phyloP scores from a whole-genome alignment of 2,329 filamentous ascomycete genomes.

The Pseudogymnoascus sp. region DNA sequence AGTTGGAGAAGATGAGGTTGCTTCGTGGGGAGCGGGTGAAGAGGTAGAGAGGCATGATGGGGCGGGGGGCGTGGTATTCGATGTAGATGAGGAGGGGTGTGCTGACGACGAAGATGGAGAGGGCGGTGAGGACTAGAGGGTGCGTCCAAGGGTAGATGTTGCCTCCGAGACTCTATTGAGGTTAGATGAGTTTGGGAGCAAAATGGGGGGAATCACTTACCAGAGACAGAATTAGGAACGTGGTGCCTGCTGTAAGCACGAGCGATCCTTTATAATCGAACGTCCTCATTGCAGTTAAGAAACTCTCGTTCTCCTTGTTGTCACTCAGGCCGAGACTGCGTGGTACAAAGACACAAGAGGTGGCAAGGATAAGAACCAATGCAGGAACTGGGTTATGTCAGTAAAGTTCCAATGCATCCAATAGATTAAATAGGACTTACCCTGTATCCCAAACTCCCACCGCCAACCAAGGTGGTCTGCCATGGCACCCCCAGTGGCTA shows the following conservation, averaged over 20 bases:
- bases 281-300: slow-evolving; percentile 41
- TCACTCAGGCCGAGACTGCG: slow-evolving; percentile 40
- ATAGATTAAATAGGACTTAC: neutral
- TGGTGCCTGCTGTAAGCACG: slow-evolving; percentile 44
- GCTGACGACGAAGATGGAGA: slow-evolving; percentile 39
- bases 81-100: slow-evolving; percentile 45
- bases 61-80: slow-evolving; percentile 42
- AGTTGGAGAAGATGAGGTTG: slow-evolving; percentile 50
- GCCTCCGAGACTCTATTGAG: slow-evolving; percentile 49
- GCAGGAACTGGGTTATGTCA: slow-evolving; percentile 34
- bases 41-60: slow-evolving; percentile 53
- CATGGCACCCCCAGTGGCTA: slow-evolving; percentile 61
- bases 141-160: slow-evolving; percentile 56
- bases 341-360: slow-evolving; percentile 43
- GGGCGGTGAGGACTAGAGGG: slow-evolving; percentile 45
- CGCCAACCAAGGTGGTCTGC: slow-evolving; percentile 65
- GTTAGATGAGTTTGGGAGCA: slow-evolving; percentile 12
- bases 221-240: slow-evolving; percentile 49
- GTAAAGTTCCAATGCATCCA: neutral
- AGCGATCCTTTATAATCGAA: slow-evolving; percentile 51
- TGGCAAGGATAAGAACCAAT: slow-evolving; percentile 37
- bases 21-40: slow-evolving; percentile 42
- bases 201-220: slow-evolving; percentile 28
- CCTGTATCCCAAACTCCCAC: slow-evolving; percentile 60
- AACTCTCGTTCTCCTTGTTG: slow-evolving; percentile 35